Evolutionary conservation across 129 eudicot species (phyloP).

Genomic region (Artemisia tridentata): DNA sequence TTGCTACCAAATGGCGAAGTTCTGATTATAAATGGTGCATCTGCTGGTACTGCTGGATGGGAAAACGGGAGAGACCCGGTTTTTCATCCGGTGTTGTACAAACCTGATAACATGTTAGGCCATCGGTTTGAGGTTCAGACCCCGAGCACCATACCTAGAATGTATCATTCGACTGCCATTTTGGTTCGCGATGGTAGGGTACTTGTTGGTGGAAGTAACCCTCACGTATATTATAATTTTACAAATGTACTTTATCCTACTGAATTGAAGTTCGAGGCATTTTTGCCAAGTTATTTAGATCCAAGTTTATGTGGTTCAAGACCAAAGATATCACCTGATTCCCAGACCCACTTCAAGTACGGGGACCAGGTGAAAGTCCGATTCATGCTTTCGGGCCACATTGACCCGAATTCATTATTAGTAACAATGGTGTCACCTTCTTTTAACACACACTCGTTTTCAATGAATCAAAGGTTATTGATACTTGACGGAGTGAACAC

Average conservation of each 20-base stretch:
- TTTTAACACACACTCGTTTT: slow-evolving; percentile 73
- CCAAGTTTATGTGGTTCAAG: slow-evolving; percentile 26
- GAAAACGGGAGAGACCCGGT: slow-evolving; percentile 56
- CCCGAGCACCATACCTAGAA: slow-evolving; percentile 44
- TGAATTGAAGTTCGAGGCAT: slow-evolving; percentile 67
- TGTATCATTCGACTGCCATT: slow-evolving; percentile 71
- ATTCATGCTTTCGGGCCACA: slow-evolving; percentile 26
- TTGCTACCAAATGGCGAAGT: slow-evolving; percentile 56
- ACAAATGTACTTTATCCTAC: slow-evolving; percentile 63
- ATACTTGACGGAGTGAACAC: slow-evolving; percentile 34
- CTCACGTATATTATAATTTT: slow-evolving; percentile 56
- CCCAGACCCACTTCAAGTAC: slow-evolving; percentile 35
- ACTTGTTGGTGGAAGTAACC: slow-evolving; percentile 69
- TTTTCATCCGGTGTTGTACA: slow-evolving; percentile 51
- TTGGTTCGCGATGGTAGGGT: slow-evolving; percentile 64
- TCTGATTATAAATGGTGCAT: slow-evolving; percentile 57
- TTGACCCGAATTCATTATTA: slow-evolving; percentile 26
- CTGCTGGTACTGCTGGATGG: slow-evolving; percentile 59
- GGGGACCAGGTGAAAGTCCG: slow-evolving; percentile 26
- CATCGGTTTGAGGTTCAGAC: slow-evolving; percentile 40
- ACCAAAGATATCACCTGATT: slow-evolving; percentile 50
- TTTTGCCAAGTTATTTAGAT: slow-evolving; percentile 54
- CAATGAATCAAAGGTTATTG: slow-evolving; percentile 76
- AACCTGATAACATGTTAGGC: slow-evolving; percentile 24
- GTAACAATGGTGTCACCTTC: slow-evolving; percentile 75